phyloP scores from a whole-genome alignment of 2,329 filamentous ascomycete genomes.

The Phoma sp. region DNA sequence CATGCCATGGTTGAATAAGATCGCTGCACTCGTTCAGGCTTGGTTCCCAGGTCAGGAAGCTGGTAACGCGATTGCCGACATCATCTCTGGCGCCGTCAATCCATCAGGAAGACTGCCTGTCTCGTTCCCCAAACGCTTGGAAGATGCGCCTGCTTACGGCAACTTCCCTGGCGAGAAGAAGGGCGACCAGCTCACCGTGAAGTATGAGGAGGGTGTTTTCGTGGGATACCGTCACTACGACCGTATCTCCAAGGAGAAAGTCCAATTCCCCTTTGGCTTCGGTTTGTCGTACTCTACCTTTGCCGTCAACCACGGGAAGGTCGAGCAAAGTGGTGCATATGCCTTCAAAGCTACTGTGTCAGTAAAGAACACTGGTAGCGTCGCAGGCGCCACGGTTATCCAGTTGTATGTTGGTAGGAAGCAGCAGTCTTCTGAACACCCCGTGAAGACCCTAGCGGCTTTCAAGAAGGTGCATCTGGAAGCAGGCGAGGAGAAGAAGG shows the following conservation, averaged over 20 bases:
- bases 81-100: constrained; percentile 50
- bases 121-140: constrained; percentile 48
- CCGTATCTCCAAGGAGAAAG: constrained; percentile 66
- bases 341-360: constrained; percentile 46
- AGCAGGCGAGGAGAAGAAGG: constrained; percentile 63
- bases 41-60: constrained; percentile 54
- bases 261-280: constrained; percentile 51
- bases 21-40: constrained; percentile 50
- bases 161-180: constrained; percentile 53
- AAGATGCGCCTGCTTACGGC: constrained; percentile 46
- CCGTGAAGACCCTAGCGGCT: constrained; percentile 72
- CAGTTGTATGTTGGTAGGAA: constrained; percentile 67
- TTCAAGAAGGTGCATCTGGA: constrained; percentile 71
- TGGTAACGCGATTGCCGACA: constrained; percentile 52
- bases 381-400: constrained; percentile 59
- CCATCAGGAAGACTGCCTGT: constrained; percentile 51
- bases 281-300: constrained; percentile 51
- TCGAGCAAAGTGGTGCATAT: constrained; percentile 67
- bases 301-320: constrained; percentile 57
- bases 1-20: constrained; percentile 69
- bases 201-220: constrained; percentile 61
- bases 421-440: constrained; percentile 51
- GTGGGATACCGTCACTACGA: constrained; percentile 66
- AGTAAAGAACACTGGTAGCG: constrained; percentile 60
- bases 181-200: constrained; percentile 65